Conservation (phyloP, 768 basidiomycete species). For the Rhodotorula kratochvilovae region DNA sequence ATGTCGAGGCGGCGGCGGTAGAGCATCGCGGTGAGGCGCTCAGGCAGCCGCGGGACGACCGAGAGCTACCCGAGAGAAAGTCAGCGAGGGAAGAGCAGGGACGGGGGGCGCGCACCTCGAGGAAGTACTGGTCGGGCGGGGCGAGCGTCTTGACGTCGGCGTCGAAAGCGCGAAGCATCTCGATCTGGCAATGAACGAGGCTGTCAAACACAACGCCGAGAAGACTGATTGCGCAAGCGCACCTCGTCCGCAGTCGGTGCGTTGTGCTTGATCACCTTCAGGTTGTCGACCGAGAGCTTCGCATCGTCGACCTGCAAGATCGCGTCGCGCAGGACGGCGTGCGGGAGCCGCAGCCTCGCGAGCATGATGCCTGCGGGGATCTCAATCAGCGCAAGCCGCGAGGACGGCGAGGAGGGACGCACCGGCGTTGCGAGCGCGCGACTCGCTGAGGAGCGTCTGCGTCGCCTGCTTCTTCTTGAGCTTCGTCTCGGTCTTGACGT, state of each 20-base stretch:
- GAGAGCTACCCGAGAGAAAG: constrained; percentile 57
- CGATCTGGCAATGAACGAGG: constrained; percentile 52
- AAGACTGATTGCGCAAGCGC: constrained; percentile 17
- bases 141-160: constrained; percentile 68
- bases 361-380: constrained; percentile 69
- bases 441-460: constrained; percentile 70
- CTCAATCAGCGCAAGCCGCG: neutral
- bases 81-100: neutral
- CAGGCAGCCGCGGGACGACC: constrained; percentile 66
- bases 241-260: constrained; percentile 81
- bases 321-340: constrained; percentile 64
- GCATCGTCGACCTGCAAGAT: constrained; percentile 68
- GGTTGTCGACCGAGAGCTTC: constrained; percentile 64
- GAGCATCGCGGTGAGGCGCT: constrained; percentile 74
- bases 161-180: constrained; percentile 61
- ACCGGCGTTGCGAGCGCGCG: constrained; percentile 80
- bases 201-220: neutral
- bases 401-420: constrained; percentile 37
- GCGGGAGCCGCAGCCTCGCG: constrained; percentile 63
- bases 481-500: constrained; percentile 50
- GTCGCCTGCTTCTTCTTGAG: constrained; percentile 58
- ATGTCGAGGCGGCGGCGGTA: constrained; percentile 76
- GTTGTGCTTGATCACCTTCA: constrained; percentile 68
- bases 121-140: constrained; percentile 77
- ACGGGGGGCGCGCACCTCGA: constrained; percentile 54